Evolutionary conservation across 2,329 filamentous ascomycete genomes (phyloP).

Genomic region (Laburnicola sp.): DNA sequence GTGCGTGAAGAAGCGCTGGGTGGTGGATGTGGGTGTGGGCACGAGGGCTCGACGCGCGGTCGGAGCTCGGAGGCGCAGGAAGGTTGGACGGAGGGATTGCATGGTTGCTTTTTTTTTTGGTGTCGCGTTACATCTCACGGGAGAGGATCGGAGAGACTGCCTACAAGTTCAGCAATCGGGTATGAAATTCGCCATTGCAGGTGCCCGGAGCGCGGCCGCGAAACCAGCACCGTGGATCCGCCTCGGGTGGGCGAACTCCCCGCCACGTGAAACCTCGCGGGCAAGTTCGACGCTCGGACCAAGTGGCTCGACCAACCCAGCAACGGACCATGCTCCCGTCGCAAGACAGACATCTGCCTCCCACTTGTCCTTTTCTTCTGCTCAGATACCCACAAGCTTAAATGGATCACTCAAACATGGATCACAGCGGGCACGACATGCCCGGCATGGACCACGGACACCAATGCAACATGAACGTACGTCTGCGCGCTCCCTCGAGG

Average conservation of each 20-base stretch:
- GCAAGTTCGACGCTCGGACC: slow-evolving; percentile 10
- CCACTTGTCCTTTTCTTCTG: background rate
- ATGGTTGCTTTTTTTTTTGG: slow-evolving; percentile 19
- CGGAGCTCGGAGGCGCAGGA: slow-evolving; percentile 18
- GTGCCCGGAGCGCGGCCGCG: slow-evolving; percentile 17
- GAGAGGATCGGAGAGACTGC: too few relatives aligned
- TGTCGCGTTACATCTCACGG: background rate
- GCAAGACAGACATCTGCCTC: slow-evolving; percentile 1
- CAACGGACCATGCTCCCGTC: too few relatives aligned
- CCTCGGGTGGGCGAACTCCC: too few relatives aligned
- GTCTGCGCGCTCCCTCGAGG: slow-evolving; percentile 32
- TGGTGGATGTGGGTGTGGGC: slow-evolving; percentile 18
- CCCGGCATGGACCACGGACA: slow-evolving; percentile 47
- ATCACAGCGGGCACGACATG: slow-evolving; percentile 59
- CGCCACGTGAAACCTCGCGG: slow-evolving; percentile 19
- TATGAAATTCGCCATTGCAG: too few relatives aligned
- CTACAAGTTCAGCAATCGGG: too few relatives aligned
- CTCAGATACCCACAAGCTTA: background rate
- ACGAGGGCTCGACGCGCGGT: slow-evolving; percentile 8
- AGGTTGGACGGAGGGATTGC: slow-evolving; percentile 23
- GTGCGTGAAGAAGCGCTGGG: slow-evolving; percentile 33
- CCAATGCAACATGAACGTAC: slow-evolving; percentile 90
- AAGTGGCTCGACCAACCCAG: background rate
- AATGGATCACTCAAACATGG: slow-evolving; percentile 53
- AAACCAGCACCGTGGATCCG: background rate